Evolutionary conservation across 768 basidiomycete species (phyloP).

Genomic region (Rhizopogon vesiculosus): DNA sequence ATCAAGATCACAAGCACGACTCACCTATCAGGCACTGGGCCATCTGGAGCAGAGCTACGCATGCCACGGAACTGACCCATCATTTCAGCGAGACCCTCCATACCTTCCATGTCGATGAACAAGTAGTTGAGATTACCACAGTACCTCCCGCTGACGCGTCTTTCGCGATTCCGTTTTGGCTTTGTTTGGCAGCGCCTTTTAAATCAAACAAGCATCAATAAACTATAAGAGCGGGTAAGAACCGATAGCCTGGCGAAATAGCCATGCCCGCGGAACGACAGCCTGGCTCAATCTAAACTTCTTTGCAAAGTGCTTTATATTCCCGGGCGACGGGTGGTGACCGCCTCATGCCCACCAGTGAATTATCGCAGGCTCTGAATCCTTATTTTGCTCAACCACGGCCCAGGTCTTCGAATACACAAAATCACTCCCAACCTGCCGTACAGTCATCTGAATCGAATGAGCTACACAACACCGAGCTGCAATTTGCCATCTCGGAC

Average conservation of each 20-base stretch:
- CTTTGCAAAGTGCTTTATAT: too few species aligned
- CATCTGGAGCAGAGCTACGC: conserved; percentile 39
- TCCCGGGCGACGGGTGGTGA: too few species aligned
- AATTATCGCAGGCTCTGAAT: conserved; percentile 77
- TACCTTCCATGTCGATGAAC: conserved; percentile 24
- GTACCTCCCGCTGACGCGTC: conserved; percentile 35
- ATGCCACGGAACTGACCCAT: conserved; percentile 48
- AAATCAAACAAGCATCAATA: conserved; percentile 29
- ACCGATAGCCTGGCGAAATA: too few species aligned
- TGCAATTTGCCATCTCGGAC: conserved; percentile 56
- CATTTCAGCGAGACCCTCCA: conserved; percentile 48
- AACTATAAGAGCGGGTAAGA: not conserved
- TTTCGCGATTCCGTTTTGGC: conserved; percentile 7
- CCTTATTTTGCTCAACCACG: conserved; percentile 51
- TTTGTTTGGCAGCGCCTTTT: conserved; percentile 20
- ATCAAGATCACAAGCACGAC: conserved; percentile 13
- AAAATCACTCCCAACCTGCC: conserved; percentile 20
- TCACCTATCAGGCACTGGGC: conserved; percentile 72
- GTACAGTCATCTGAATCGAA: conserved; percentile 32
- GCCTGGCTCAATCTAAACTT: too few species aligned
- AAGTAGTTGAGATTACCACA: not conserved
- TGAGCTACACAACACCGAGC: conserved; percentile 58
- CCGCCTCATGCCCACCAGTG: conserved; percentile 56
- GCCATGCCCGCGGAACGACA: too few species aligned
- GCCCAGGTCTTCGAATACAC: conserved; percentile 21